Base-by-base conservation (phyloP, 2,329 filamentous ascomycete species). In the Aplosporella prunicola region DNA sequence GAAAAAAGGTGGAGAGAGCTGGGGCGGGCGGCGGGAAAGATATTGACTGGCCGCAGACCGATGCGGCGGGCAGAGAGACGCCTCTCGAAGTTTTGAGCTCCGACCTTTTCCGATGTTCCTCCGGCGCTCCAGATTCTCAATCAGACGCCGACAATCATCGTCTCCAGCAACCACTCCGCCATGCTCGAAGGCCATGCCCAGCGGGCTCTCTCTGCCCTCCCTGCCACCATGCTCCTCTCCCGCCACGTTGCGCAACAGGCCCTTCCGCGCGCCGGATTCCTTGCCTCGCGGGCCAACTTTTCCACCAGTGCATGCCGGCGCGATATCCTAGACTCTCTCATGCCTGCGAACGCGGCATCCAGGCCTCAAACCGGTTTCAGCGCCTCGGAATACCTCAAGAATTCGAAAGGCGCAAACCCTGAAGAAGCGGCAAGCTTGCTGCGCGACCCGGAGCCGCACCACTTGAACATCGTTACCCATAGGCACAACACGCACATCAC, bases 401-500 rank as follows among this genome's bases (percentile, higher is more conserved):
- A 13, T 14, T 11, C 5, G n/a, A 3, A 8, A 14, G 26, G 18
- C 20, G 5, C 18, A 3, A 20, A 37, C 14, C 27, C 27, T 15
- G 35, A 27, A 20, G 35, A 38, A n/a, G 29, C 16, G 15, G 8
- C 22, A 8, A 10, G 11, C 9, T 15, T 31, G 16, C 16, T 20
- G 9, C 22, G 30, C 14, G 29, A 38, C 6, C 38, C 38, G 40
- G 74, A 82, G 54, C 80, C 83, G 2, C 86, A 86, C 66, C 86
- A 93, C 58, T 72, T 98, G 46, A 85, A 94, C 66, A 70, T 98
- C 58, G 89, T 78, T 63, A 67, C 82, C 18, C 80, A 83, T 58
- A 93, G 86, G 66, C 91, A 95, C 74, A 98, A 98, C 67, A 91
- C 85, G 14, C 86, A 96, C 62, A 74, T 98, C 52, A 95, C 88